A percentile compares a stretch with the other conserved stretches of the same genome.
These are phyloP conservation scores for Agaricus sinodeliciosus DNA, from an alignment of 768 basidiomycete genomes.

Conservation along the genomic window DNA sequence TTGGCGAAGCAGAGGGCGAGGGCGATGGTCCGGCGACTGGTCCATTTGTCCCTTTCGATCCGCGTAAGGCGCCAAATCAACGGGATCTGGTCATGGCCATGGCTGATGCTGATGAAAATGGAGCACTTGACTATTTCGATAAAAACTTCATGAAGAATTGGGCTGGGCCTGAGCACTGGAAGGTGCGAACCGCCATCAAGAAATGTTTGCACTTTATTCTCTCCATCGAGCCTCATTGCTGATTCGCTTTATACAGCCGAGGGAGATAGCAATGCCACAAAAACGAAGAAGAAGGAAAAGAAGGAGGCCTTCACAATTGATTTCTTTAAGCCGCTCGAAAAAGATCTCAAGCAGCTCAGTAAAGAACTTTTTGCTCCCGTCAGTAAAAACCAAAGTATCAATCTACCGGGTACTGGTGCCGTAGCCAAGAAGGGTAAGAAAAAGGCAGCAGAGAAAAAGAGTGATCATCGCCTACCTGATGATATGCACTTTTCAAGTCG, in stretches of 20 bases:
- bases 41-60: conserved; percentile 76
- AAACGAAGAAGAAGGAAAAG: conserved; percentile 52
- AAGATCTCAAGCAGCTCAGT: conserved; percentile 50
- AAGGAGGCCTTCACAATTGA: conserved; percentile 84
- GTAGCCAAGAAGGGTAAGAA: conserved; percentile 39
- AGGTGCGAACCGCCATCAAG: conserved; percentile 74
- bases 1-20: conserved; percentile 28
- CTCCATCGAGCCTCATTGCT: neutral
- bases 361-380: conserved; percentile 78
- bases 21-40: conserved; percentile 36
- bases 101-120: conserved; percentile 55
- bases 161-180: conserved; percentile 99
- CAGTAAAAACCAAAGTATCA: conserved; percentile 63
- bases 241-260: conserved; percentile 20
- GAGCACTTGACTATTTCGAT: conserved; percentile 86
- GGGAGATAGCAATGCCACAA: conserved; percentile 40
- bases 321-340: conserved; percentile 56
- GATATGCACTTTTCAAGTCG: conserved; percentile 96
- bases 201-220: conserved; percentile 46
- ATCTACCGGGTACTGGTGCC: conserved; percentile 49
- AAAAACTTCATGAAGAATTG: conserved; percentile 84
- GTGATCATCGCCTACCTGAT: conserved; percentile 80
- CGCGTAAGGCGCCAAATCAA: conserved; percentile 66
- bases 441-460: conserved; percentile 59
- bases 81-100: conserved; percentile 84